These are phyloP conservation scores for Mortierella antarctica DNA, from an alignment of 192 early-diverging fungal species.

Conservation along the genomic window DNA sequence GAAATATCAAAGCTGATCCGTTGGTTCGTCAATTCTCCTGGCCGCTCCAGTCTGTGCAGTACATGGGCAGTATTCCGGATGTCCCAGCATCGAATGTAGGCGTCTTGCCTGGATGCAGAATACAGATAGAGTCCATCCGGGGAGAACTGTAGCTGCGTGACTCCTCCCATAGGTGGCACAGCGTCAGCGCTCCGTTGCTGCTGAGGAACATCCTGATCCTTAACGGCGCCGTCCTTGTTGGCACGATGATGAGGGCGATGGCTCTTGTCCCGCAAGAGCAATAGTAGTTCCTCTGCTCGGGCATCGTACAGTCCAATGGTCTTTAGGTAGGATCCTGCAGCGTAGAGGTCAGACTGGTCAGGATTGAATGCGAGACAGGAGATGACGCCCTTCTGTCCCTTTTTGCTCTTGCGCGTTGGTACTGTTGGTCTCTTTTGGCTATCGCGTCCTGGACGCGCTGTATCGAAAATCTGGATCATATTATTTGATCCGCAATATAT, in stretches of 20 bases:
- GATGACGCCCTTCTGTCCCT: conserved; percentile 83
- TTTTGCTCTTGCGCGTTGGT: conserved; percentile 70
- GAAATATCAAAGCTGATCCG: conserved; percentile 80
- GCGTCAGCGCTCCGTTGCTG: background rate
- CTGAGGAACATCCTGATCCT: background rate
- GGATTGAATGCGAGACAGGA: conserved; percentile 79
- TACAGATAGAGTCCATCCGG: conserved; percentile 72
- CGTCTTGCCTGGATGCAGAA: conserved; percentile 70
- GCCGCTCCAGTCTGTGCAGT: conserved; percentile 59
- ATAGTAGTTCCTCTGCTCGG: conserved; percentile 62
- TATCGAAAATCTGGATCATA: conserved; percentile 77
- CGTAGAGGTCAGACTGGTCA: conserved; percentile 71
- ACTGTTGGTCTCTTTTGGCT: conserved; percentile 60
- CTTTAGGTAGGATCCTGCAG: conserved; percentile 77
- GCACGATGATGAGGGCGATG: conserved; percentile 2
- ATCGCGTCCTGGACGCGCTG: conserved; percentile 69
- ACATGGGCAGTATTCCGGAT: conserved; percentile 78
- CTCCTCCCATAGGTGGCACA: conserved; percentile 17
- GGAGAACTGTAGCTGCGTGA: conserved; percentile 72
- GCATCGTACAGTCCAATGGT: conserved; percentile 76
- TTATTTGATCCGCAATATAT: conserved; percentile 79
- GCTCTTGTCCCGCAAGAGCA: conserved; percentile 54
- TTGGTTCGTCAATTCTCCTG: conserved; percentile 72
- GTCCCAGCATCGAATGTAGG: conserved; percentile 81
- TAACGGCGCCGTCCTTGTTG: background rate